Percentiles rank a stretch among this genome's conserved stretches.
These are phyloP conservation scores for Tuber borchii DNA, from an alignment of 495 filamentous ascomycete species.

Conservation along the genomic window DNA sequence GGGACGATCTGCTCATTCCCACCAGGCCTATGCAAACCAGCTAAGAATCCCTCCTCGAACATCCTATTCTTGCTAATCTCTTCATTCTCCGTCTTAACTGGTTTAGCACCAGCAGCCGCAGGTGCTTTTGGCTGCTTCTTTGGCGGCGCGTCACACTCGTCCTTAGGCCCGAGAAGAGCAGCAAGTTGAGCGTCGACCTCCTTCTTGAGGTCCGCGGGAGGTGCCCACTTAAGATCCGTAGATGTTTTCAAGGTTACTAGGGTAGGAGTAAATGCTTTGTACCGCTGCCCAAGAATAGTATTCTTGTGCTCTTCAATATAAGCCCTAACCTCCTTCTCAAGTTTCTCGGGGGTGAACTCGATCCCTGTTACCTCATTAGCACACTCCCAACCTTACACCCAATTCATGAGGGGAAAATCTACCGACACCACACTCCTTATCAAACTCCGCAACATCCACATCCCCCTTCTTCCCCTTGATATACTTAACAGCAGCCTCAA, in stretches of 20 bases:
- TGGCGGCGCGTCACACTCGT: slow-evolving; percentile 37
- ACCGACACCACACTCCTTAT: slow-evolving; percentile 41
- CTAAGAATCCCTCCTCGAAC: slow-evolving; percentile 41
- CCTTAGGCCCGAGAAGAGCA: slow-evolving; percentile 37
- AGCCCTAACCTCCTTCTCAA: slow-evolving; percentile 20
- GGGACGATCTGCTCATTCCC: slow-evolving; percentile 40
- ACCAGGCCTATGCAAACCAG: slow-evolving; percentile 38
- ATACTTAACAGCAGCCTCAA: slow-evolving; percentile 38
- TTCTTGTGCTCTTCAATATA: slow-evolving; percentile 28
- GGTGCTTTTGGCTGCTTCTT: slow-evolving; percentile 35
- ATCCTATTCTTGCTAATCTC: slow-evolving; percentile 35
- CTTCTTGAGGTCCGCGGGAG: slow-evolving; percentile 37
- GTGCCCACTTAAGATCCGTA: slow-evolving; percentile 38
- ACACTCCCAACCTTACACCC: background rate
- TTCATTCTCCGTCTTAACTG: slow-evolving; percentile 19
- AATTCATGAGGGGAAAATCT: slow-evolving; percentile 3
- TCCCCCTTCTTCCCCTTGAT: slow-evolving; percentile 24
- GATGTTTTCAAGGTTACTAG: slow-evolving; percentile 33
- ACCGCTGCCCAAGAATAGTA: slow-evolving; percentile 36
- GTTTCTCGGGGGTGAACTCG: slow-evolving; percentile 31
- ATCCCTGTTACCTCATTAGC: slow-evolving; percentile 23
- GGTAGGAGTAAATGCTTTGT: slow-evolving; percentile 29
- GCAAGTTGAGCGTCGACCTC: slow-evolving; percentile 34
- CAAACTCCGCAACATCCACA: slow-evolving; percentile 30
- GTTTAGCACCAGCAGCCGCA: slow-evolving; percentile 8